Percentiles rank a stretch among this genome's conserved stretches.
Conservation (phyloP, 345 rosid species). For the Arabidopsis suecica region DNA sequence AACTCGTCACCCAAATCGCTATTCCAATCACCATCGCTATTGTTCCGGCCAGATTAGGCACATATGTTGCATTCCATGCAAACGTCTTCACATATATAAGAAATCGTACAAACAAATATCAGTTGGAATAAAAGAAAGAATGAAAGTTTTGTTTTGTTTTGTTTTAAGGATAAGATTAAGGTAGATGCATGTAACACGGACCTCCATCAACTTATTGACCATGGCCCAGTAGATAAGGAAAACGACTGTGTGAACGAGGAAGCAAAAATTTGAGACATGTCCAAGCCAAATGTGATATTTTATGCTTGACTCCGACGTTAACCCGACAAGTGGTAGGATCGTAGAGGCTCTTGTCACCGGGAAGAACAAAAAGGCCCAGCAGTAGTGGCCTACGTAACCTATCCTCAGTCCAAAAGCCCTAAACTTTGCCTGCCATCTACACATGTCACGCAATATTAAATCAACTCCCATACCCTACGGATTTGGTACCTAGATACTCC, state of each 20-base stretch:
- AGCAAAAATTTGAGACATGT: slow-evolving; percentile 57
- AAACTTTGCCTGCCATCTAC: slow-evolving; percentile 66
- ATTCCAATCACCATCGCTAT: slow-evolving; percentile 58
- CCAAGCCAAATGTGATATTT: slow-evolving; percentile 82
- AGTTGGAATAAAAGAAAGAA: neutral
- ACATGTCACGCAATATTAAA: slow-evolving; percentile 15
- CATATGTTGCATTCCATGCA: slow-evolving; percentile 59
- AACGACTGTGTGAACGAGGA: slow-evolving; percentile 53
- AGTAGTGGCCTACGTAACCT: slow-evolving; percentile 62
- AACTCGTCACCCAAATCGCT: slow-evolving; percentile 67
- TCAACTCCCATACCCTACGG: neutral
- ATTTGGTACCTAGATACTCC: neutral
- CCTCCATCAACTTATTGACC: slow-evolving; percentile 52
- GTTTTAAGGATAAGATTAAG: too few relatives aligned
- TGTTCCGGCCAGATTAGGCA: slow-evolving; percentile 62
- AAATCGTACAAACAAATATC: neutral
- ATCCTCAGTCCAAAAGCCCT: slow-evolving; percentile 57
- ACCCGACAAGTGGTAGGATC: slow-evolving; percentile 59
- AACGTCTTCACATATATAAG: slow-evolving; percentile 47
- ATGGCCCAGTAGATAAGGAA: slow-evolving; percentile 65
- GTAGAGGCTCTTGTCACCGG: slow-evolving; percentile 73
- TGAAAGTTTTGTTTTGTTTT: too few relatives aligned
- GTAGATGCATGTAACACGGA: slow-evolving; percentile 2
- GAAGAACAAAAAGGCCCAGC: slow-evolving; percentile 77
- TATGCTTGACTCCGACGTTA: slow-evolving; percentile 71